phyloP scores from a whole-genome alignment of 768 basidiomycete genomes.

The Coprinopsis strossmayeri region DNA sequence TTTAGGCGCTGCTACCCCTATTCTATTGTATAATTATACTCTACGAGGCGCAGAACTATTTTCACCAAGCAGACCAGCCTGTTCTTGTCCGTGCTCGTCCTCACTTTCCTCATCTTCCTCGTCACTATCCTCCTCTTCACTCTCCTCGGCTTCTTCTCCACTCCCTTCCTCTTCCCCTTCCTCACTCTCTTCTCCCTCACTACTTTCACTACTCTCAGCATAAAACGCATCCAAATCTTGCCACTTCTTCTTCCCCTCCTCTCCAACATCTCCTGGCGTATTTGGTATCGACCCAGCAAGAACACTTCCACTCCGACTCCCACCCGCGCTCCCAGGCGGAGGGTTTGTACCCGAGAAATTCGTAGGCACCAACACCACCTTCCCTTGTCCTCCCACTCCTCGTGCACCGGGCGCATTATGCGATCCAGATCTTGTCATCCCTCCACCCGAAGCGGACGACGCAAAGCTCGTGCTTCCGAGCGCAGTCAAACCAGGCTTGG shows the following conservation, averaged over 20 bases:
- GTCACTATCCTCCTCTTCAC: conserved; percentile 10
- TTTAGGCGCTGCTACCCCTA: too few species aligned
- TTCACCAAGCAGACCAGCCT: background rate
- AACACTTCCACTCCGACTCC: too few species aligned
- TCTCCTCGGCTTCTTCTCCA: conserved; percentile 15
- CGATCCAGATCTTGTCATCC: too few species aligned
- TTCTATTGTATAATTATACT: too few species aligned
- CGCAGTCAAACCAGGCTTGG: conserved; percentile 26
- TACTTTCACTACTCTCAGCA: conserved; percentile 27
- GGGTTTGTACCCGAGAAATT: conserved; percentile 33
- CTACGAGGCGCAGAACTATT: too few species aligned
- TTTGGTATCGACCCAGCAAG: too few species aligned
- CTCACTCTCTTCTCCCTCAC: conserved; percentile 23
- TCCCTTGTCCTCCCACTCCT: conserved; percentile 8
- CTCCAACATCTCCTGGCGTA: background rate
- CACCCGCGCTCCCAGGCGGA: conserved; percentile 17
- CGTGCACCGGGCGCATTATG: conserved; percentile 12
- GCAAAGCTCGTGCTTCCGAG: conserved; percentile 29
- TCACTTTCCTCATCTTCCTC: conserved; percentile 13
- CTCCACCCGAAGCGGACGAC: too few species aligned
- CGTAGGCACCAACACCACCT: conserved; percentile 46
- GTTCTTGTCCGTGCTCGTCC: conserved; percentile 1
- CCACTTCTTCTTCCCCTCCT: conserved; percentile 34
- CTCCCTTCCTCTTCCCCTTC: conserved; percentile 19
- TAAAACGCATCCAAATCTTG: conserved; percentile 77